phyloP scores from a whole-genome alignment of 331 rosid genomes.

The Quercus lobata region DNA sequence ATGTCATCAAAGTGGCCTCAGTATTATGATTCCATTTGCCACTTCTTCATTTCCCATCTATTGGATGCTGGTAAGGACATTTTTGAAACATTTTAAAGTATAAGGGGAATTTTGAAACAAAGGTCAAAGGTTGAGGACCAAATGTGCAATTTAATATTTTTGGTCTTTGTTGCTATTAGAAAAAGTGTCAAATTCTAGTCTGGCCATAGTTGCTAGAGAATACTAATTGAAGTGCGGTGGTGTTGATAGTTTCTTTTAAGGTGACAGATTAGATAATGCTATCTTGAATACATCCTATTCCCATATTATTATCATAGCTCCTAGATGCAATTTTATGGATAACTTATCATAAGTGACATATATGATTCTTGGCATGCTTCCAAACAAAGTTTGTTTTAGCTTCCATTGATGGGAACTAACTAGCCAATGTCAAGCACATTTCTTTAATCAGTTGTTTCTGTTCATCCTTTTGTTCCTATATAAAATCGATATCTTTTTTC shows the following conservation, averaged over 20 bases:
- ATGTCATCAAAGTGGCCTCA: no score
- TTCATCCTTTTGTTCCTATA: background rate
- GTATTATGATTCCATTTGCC: no score
- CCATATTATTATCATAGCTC: slow-evolving; percentile 10
- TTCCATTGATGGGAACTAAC: background rate
- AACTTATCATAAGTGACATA: background rate
- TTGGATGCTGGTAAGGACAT: no score
- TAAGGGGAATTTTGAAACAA: no score
- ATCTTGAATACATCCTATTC: slow-evolving; percentile 13
- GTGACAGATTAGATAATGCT: slow-evolving; percentile 10
- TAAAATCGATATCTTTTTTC: background rate
- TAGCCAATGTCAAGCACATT: background rate
- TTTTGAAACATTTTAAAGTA: no score
- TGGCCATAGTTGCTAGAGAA: background rate
- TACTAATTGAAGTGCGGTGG: background rate
- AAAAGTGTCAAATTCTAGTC: background rate
- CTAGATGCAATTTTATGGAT: background rate
- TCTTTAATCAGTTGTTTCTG: background rate
- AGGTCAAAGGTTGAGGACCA: no score
- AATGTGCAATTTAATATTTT: slow-evolving; percentile 2
- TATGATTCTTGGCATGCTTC: background rate
- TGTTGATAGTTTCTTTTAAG: slow-evolving; percentile 12
- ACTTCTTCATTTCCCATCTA: no score
- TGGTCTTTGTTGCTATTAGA: background rate
- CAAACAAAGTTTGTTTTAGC: background rate